Percentiles rank a stretch among this genome's conserved stretches.
Conservation (phyloP, 1,139 yeast species). For the Candida sp. region DNA sequence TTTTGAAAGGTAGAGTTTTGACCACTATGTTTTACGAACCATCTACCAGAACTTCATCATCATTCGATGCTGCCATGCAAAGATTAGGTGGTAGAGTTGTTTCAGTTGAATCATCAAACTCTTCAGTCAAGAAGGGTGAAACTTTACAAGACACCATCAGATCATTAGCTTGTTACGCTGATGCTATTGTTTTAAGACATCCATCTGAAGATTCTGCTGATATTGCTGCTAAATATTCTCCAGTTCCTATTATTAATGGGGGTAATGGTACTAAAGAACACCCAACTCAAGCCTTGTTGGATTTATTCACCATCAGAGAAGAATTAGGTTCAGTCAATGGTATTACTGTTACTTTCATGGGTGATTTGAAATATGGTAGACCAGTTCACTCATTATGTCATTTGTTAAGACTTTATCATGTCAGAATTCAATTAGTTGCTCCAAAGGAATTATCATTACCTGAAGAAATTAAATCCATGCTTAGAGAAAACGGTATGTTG, state of each 20-base stretch:
- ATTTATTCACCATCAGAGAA: constrained; percentile 96
- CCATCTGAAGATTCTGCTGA: constrained; percentile 91
- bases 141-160: constrained; percentile 96
- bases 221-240: constrained; percentile 94
- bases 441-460: constrained; percentile 91
- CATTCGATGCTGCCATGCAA: constrained; percentile 99
- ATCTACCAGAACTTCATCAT: constrained; percentile 93
- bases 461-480: constrained; percentile 60
- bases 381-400: constrained; percentile 97
- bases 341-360: constrained; percentile 97
- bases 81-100: constrained; percentile 98
- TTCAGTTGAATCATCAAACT: constrained; percentile 76
- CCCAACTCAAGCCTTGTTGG: constrained; percentile 98
- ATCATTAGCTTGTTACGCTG: constrained; percentile 92
- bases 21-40: constrained; percentile 99
- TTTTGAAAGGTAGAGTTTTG: constrained; percentile 85
- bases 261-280: constrained; percentile 98
- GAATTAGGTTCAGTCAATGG: constrained; percentile 99
- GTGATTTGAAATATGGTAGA: constrained; percentile 97
- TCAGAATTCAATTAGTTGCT: constrained; percentile 86
- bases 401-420: constrained; percentile 88
- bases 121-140: constrained; percentile 98
- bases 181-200: constrained; percentile 96
- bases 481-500: constrained; percentile 64
- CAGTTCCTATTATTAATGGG: constrained; percentile 96